A percentile compares a stretch with the other conserved stretches of the same genome.
Conservation (phyloP, 176 grass and related monocot species). For the Otatea glauca region DNA sequence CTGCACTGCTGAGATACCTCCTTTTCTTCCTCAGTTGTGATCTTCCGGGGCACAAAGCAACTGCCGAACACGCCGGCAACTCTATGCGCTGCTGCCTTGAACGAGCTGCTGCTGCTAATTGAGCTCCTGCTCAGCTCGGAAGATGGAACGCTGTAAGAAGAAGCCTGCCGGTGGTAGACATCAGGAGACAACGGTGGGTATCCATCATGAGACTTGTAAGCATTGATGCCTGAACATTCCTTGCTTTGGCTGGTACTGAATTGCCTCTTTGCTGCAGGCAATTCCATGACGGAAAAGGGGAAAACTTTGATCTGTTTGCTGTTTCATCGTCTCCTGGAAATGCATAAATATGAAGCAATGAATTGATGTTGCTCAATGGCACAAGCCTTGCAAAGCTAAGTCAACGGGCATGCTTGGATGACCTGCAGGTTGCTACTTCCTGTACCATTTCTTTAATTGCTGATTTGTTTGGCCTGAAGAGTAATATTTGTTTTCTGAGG, state of each 20-base stretch:
- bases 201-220: background rate
- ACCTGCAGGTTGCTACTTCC: background rate
- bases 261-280: constrained; percentile 28
- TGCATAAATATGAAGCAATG: constrained; percentile 25
- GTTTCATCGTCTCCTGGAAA: background rate
- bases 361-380: background rate
- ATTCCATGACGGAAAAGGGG: background rate
- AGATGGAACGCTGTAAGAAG: constrained; percentile 39
- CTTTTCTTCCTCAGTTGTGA: constrained; percentile 4
- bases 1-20: constrained; percentile 27
- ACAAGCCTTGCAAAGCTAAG: background rate
- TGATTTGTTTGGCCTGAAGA: background rate
- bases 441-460: background rate
- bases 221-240: constrained; percentile 1
- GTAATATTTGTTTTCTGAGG: background rate
- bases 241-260: constrained; percentile 19
- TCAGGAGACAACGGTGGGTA: background rate
- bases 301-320: background rate
- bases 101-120: constrained; percentile 27
- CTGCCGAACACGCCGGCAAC: constrained; percentile 42
- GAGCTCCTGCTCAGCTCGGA: constrained; percentile 46
- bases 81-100: constrained; percentile 40
- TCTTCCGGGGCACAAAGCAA: constrained; percentile 48
- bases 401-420: constrained; percentile 29
- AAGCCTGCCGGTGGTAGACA: constrained; percentile 39